These are phyloP conservation scores for Caloboletus inedulis DNA, from an alignment of 1,284 basidiomycete genomes.

Conservation along the genomic window DNA sequence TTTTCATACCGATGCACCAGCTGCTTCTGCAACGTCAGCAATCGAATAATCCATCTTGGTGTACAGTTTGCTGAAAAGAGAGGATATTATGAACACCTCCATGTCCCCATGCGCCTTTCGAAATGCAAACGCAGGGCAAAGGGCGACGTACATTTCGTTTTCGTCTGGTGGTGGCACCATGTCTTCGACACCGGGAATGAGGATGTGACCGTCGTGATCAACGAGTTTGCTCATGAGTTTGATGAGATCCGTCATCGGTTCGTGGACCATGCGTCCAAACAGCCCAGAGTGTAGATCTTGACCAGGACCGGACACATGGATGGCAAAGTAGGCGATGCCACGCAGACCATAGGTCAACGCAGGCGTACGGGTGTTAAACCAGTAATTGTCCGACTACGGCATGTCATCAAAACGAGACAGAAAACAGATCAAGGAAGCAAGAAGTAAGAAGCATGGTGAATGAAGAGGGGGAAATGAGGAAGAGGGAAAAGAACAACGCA, in stretches of 20 bases:
- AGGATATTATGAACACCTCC: background rate
- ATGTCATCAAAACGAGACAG: background rate
- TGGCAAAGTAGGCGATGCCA: constrained; percentile 87
- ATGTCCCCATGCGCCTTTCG: background rate
- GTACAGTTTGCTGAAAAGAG: constrained; percentile 53
- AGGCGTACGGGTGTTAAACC: constrained; percentile 78
- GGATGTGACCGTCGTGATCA: constrained; percentile 77
- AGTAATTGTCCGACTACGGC: constrained; percentile 83
- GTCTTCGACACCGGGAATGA: constrained; percentile 89
- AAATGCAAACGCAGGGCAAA: background rate
- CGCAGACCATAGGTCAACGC: constrained; percentile 79
- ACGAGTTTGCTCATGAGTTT: constrained; percentile 86
- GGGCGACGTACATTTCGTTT: constrained; percentile 61
- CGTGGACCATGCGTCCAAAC: constrained; percentile 86
- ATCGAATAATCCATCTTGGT: constrained; percentile 73
- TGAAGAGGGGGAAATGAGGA: constrained; percentile 31
- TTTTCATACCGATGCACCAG: constrained; percentile 53
- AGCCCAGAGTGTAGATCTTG: constrained; percentile 92
- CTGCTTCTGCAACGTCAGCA: constrained; percentile 77
- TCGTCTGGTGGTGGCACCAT: constrained; percentile 77
- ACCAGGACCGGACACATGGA: constrained; percentile 81
- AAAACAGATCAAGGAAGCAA: too few species aligned
- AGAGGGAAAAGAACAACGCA: constrained; percentile 37
- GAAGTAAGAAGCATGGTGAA: background rate
- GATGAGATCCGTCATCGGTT: constrained; percentile 84